phyloP scores from a whole-genome alignment of 2,329 filamentous ascomycete species.

The Colletotrichum euphorbiae region DNA sequence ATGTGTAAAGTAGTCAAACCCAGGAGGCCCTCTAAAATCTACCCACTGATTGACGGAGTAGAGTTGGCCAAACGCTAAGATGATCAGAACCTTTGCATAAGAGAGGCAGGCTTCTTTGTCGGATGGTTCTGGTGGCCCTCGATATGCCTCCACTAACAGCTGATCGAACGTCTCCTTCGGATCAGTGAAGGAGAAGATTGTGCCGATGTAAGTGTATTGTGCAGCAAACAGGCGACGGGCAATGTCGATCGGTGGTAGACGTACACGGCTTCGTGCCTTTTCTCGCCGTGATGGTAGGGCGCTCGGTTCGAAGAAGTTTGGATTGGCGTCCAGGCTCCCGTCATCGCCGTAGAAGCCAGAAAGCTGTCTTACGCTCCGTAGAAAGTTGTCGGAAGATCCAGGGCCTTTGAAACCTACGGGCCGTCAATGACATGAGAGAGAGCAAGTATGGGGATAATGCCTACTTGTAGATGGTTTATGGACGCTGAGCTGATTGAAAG shows the following conservation, averaged over 20 bases:
- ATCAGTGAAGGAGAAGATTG: conserved; percentile 66
- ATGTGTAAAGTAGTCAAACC: conserved; percentile 66
- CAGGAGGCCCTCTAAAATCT: conserved; percentile 63
- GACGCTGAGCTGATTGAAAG: conserved; percentile 50
- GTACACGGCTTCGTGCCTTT: conserved; percentile 43
- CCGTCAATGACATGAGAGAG: background rate
- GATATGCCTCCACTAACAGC: conserved; percentile 58
- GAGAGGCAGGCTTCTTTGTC: conserved; percentile 60
- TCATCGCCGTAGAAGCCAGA: conserved; percentile 50
- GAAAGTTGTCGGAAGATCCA: conserved; percentile 53
- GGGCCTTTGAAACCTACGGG: conserved; percentile 50
- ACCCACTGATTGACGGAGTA: conserved; percentile 69
- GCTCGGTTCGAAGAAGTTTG: conserved; percentile 50
- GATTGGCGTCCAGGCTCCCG: conserved; percentile 46
- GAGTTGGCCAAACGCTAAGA: conserved; percentile 66
- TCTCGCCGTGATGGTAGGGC: conserved; percentile 49
- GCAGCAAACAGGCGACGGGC: conserved; percentile 62
- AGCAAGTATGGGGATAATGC: conserved; percentile 22
- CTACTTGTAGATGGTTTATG: conserved; percentile 48
- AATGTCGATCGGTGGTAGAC: conserved; percentile 62
- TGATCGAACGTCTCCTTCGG: conserved; percentile 58
- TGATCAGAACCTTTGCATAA: conserved; percentile 63
- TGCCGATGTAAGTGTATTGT: conserved; percentile 67
- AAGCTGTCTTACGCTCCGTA: conserved; percentile 51
- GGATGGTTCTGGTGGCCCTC: conserved; percentile 53